phyloP scores from a whole-genome alignment of 2,329 filamentous ascomycete species.

The Dryadomyces quercus-mongolicae region DNA sequence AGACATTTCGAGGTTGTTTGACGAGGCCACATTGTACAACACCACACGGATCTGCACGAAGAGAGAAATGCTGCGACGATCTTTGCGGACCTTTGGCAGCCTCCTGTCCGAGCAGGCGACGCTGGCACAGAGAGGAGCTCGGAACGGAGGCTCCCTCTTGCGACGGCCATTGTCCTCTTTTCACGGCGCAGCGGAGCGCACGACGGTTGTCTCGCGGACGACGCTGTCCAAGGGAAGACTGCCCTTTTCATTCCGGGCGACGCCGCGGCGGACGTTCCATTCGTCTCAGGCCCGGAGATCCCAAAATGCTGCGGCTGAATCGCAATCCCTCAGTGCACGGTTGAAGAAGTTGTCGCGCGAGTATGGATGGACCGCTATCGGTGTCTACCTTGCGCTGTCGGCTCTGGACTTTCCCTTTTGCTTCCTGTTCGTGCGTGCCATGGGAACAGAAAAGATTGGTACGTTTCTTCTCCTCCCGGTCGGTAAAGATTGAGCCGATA shows the following conservation, averaged over 20 bases:
- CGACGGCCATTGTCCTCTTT: not conserved
- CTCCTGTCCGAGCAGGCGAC: not conserved
- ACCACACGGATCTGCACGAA: too few species aligned
- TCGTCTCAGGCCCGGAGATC: slow-evolving; percentile 15
- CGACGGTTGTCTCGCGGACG: not conserved
- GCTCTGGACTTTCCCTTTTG: slow-evolving; percentile 91
- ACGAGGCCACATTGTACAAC: too few species aligned
- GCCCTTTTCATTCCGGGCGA: not conserved
- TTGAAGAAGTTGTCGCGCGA: slow-evolving; percentile 78
- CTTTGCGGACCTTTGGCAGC: not conserved
- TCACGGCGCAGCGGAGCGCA: not conserved
- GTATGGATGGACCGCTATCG: slow-evolving; percentile 87
- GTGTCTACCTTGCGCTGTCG: slow-evolving; percentile 77
- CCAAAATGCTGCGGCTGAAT: slow-evolving; percentile 11
- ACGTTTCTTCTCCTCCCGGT: slow-evolving; percentile 20
- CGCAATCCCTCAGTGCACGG: slow-evolving; percentile 51
- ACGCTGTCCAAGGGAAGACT: not conserved
- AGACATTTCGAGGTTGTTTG: not conserved
- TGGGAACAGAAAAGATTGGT: slow-evolving; percentile 82
- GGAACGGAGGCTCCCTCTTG: not conserved
- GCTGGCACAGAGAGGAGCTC: not conserved
- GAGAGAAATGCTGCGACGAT: slow-evolving; percentile 1
- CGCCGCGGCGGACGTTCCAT: slow-evolving; percentile 17
- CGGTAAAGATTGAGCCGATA: not conserved
- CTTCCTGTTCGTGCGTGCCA: slow-evolving; percentile 70